Evolutionary conservation across 1,284 basidiomycete genomes (phyloP).

Genomic region (Ganoderma meredithae): DNA sequence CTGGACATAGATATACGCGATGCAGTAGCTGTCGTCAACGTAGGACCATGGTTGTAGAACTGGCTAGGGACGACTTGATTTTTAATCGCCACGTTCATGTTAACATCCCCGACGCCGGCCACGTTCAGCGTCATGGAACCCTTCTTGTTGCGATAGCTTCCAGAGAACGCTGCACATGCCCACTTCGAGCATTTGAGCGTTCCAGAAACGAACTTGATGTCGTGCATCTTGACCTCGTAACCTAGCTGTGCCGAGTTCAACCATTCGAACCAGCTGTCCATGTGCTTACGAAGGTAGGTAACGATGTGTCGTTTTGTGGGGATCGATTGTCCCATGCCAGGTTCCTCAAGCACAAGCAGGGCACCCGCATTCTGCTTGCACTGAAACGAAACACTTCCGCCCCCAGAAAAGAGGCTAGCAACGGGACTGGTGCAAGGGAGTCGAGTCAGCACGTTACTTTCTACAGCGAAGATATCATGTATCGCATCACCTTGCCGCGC

Average conservation of each 20-base stretch:
- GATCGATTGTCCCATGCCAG: constrained; percentile 6
- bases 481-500: neutral
- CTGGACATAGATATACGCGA: neutral
- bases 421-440: too few relatives aligned
- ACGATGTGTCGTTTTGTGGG: constrained; percentile 13
- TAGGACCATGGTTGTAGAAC: constrained; percentile 18
- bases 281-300: constrained; percentile 10
- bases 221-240: neutral
- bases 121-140: neutral
- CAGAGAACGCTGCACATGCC: constrained; percentile 23
- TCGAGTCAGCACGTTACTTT: neutral
- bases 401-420: neutral
- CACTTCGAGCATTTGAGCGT: constrained; percentile 17
- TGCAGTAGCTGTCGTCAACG: neutral
- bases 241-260: neutral
- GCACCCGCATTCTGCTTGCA: constrained; percentile 14
- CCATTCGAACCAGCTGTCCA: constrained; percentile 14
- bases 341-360: neutral
- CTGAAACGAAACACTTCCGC: constrained; percentile 10
- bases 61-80: neutral
- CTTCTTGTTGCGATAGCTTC: neutral
- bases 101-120: neutral
- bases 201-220: constrained; percentile 21
- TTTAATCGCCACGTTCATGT: constrained; percentile 1
- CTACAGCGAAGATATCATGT: neutral